Evolutionary conservation across 768 basidiomycete genomes (phyloP).

Genomic region (Antrodiella citrinella): DNA sequence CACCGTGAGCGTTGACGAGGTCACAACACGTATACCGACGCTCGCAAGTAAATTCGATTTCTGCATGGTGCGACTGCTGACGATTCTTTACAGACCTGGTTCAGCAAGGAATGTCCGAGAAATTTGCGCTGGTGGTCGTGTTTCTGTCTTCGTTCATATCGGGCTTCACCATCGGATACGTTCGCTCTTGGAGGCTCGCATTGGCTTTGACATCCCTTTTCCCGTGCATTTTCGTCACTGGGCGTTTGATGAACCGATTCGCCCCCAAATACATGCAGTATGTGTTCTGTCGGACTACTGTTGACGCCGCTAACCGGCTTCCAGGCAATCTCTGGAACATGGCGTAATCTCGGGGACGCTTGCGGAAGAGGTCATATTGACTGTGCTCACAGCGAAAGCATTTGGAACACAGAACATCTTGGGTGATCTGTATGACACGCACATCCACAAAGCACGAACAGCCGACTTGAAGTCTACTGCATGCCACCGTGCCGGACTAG

Average conservation of each 20-base stretch:
- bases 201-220: conserved; percentile 76
- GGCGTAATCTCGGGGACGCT: conserved; percentile 75
- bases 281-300: neutral
- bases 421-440: conserved; percentile 52
- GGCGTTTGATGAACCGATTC: conserved; percentile 64
- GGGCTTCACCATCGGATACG: conserved; percentile 73
- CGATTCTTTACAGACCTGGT: conserved; percentile 52
- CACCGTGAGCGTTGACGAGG: conserved; percentile 85
- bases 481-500: conserved; percentile 55
- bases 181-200: conserved; percentile 72
- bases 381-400: conserved; percentile 83
- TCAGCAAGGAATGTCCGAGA: conserved; percentile 89
- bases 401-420: conserved; percentile 76
- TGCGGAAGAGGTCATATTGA: conserved; percentile 90
- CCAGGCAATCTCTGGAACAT: conserved; percentile 58
- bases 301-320: neutral
- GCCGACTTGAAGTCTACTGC: conserved; percentile 53
- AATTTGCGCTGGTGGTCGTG: conserved; percentile 62
- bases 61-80: neutral
- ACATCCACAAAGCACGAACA: conserved; percentile 43
- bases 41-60: conserved; percentile 58
- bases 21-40: conserved; percentile 88
- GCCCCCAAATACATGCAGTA: conserved; percentile 40
- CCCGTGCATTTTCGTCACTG: conserved; percentile 73
- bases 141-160: conserved; percentile 67